These are phyloP conservation scores for Pseudozyma tsukubaensis DNA, from an alignment of 1,284 basidiomycete species.

Conservation along the genomic window DNA sequence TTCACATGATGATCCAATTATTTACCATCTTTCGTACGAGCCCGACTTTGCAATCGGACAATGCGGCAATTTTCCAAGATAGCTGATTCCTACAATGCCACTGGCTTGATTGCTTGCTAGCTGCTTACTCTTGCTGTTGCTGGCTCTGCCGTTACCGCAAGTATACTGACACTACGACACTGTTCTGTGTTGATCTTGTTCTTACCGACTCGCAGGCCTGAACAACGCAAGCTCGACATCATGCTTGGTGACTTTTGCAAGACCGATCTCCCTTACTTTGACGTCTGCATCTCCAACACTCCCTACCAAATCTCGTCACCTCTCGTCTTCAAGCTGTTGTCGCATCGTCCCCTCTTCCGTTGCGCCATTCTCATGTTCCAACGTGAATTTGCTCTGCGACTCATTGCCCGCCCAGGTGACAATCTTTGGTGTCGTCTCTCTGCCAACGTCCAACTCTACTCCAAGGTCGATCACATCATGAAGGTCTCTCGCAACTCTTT, in stretches of 20 bases:
- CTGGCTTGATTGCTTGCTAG: constrained; percentile 1
- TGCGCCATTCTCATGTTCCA: constrained; percentile 99
- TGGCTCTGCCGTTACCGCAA: constrained; percentile 1
- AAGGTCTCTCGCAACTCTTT: constrained; percentile 97
- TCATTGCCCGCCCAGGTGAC: constrained; percentile 86
- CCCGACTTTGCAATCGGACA: constrained; percentile 55
- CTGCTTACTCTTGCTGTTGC: constrained; percentile 7
- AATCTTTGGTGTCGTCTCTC: constrained; percentile 91
- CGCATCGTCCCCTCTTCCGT: constrained; percentile 92
- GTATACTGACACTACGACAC: constrained; percentile 12
- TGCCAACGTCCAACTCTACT: constrained; percentile 95
- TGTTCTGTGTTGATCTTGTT: not conserved
- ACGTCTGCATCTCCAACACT: constrained; percentile 98
- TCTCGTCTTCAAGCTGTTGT: constrained; percentile 94
- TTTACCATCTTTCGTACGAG: constrained; percentile 61
- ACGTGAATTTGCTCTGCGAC: constrained; percentile 93
- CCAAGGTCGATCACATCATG: constrained; percentile 95
- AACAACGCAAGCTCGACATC: constrained; percentile 92
- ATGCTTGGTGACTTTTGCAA: constrained; percentile 98
- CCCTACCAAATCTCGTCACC: constrained; percentile 99
- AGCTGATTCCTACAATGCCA: constrained; percentile 20
- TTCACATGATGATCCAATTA: constrained; percentile 48
- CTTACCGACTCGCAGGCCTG: constrained; percentile 76
- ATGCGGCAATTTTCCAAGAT: constrained; percentile 57
- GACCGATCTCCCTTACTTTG: constrained; percentile 94